A percentile compares a stretch with the other conserved stretches of the same genome.
phyloP scores from a whole-genome alignment of 106 monocot species.

The Platanthera guangdongensis region DNA sequence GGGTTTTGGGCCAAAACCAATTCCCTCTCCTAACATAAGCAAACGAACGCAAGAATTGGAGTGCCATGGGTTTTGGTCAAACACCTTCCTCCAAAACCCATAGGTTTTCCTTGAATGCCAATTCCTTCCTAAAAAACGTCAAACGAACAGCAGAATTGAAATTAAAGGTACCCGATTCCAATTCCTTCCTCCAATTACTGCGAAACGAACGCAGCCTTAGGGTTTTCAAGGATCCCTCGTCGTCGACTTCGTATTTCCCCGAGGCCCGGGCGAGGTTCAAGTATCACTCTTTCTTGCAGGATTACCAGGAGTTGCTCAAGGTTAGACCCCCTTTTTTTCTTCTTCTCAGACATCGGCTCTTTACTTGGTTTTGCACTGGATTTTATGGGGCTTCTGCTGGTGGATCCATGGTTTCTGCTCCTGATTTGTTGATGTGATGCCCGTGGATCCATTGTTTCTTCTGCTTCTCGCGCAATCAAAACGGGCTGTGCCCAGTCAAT shows the following conservation, averaged over 20 bases:
- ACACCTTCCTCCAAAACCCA: no score
- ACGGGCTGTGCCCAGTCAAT: no score
- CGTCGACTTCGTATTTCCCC: neutral
- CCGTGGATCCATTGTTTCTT: neutral
- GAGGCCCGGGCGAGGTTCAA: constrained; percentile 8
- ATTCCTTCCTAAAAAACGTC: no score
- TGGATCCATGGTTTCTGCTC: neutral
- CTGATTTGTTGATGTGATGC: neutral
- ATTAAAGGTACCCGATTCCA: no score
- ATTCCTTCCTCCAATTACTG: no score
- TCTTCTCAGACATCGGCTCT: neutral
- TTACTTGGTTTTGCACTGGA: neutral
- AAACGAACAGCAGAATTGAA: no score
- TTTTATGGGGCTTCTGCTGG: neutral
- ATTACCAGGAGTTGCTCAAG: constrained; percentile 11
- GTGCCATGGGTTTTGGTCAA: no score
- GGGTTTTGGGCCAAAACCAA: no score
- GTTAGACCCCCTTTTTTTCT: neutral
- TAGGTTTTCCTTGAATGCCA: no score
- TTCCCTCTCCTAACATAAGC: no score
- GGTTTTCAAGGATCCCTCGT: neutral
- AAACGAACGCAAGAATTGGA: no score
- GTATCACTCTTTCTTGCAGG: constrained; percentile 8
- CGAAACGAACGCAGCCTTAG: no score
- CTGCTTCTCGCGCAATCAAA: neutral